Evolutionary conservation across 805 yeast genomes (phyloP).

Genomic region (Lachancea waltii): DNA sequence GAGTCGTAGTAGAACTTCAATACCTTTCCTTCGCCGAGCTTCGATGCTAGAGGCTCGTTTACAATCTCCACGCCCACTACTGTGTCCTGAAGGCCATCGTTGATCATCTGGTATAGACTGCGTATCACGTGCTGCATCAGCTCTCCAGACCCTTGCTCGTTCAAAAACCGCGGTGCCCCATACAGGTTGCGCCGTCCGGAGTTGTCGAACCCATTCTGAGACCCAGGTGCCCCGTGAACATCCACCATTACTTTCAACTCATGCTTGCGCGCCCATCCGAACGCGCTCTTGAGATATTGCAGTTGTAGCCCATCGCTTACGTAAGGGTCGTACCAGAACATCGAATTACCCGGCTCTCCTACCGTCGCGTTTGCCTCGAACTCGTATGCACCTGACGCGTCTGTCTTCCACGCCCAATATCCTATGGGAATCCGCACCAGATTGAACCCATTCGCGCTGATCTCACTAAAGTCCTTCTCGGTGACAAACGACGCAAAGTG

Average conservation of each 20-base stretch:
- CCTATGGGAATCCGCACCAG: slow-evolving; percentile 75
- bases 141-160: slow-evolving; percentile 36
- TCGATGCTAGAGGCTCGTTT: slow-evolving; percentile 64
- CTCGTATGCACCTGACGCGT: slow-evolving; percentile 13
- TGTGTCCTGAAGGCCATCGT: slow-evolving; percentile 42
- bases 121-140: slow-evolving; percentile 46
- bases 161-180: slow-evolving; percentile 39
- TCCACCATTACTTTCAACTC: slow-evolving; percentile 68
- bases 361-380: slow-evolving; percentile 16
- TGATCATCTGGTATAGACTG: slow-evolving; percentile 43
- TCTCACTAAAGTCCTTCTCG: slow-evolving; percentile 50
- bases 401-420: slow-evolving; percentile 65
- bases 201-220: slow-evolving; percentile 83
- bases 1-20: slow-evolving; percentile 31
- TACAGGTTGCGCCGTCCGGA: slow-evolving; percentile 55
- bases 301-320: slow-evolving; percentile 53
- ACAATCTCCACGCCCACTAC: slow-evolving; percentile 62
- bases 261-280: slow-evolving; percentile 58
- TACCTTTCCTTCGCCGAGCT: slow-evolving; percentile 37
- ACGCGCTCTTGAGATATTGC: slow-evolving; percentile 53
- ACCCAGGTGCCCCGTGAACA: slow-evolving; percentile 76
- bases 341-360: slow-evolving; percentile 15
- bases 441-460: slow-evolving; percentile 50
- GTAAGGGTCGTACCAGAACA: slow-evolving; percentile 44
- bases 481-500: slow-evolving; percentile 59